phyloP scores from a whole-genome alignment of 805 yeast genomes.

The Starmerella vitae region DNA sequence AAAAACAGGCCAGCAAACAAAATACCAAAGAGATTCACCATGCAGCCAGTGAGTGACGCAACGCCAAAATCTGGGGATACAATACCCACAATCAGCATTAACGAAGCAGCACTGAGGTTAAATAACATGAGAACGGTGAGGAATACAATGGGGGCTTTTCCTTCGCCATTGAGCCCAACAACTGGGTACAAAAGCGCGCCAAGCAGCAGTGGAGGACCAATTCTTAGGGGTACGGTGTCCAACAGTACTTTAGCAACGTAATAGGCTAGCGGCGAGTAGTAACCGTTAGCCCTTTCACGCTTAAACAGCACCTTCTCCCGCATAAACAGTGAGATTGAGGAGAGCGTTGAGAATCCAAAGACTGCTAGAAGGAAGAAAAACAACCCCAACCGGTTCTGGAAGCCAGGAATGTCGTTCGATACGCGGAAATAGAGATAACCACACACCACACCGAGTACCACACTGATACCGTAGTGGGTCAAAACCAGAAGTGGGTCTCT shows the following conservation, averaged over 20 bases:
- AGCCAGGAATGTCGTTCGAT: constrained; percentile 82
- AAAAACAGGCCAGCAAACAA: constrained; percentile 89
- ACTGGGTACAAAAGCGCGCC: constrained; percentile 75
- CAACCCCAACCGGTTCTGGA: constrained; percentile 87
- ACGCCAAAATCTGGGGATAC: constrained; percentile 79
- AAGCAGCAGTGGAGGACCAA: constrained; percentile 80
- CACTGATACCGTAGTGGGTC: constrained; percentile 68
- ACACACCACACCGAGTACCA: constrained; percentile 67
- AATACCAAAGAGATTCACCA: constrained; percentile 69
- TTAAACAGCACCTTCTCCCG: constrained; percentile 78
- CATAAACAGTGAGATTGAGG: constrained; percentile 81
- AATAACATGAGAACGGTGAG: constrained; percentile 60
- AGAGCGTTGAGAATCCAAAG: constrained; percentile 87
- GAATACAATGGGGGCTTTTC: constrained; percentile 58
- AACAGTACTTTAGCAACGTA: constrained; percentile 74
- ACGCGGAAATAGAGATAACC: constrained; percentile 76
- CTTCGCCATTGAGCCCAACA: constrained; percentile 72
- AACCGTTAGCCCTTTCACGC: constrained; percentile 88
- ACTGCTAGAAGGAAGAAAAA: constrained; percentile 83
- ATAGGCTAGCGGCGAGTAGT: constrained; percentile 77
- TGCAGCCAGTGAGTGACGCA: constrained; percentile 76
- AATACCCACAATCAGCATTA: constrained; percentile 78
- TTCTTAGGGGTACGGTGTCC: constrained; percentile 82
- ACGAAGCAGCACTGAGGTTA: constrained; percentile 74
- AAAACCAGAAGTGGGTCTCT: constrained; percentile 81